Base-by-base conservation (phyloP, 1,284 basidiomycete species). In the Moesziomyces sp. region DNA sequence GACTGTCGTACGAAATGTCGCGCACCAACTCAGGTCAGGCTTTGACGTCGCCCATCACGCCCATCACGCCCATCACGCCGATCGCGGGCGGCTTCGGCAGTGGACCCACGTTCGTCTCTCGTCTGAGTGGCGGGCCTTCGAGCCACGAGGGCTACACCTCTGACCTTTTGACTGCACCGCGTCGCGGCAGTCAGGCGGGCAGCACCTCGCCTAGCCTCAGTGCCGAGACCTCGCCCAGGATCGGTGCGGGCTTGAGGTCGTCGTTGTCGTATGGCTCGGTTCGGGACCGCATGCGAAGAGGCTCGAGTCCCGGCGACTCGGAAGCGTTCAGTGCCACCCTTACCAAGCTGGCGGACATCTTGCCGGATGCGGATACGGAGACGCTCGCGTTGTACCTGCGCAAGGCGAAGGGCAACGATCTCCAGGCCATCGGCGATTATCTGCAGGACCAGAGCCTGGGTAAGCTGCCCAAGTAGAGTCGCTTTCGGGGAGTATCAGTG, bases 371-470 rank as follows among this genome's bases (percentile, higher is more conserved):
- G 1, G 79, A 81, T 40, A 35, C 44, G 21, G 42, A 48, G 14
- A 74, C 68, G 23, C 61, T 81, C 26, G 48, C 62, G n/a, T 53
- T 58, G 26, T 81, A 81, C 34, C 46, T 81, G 46, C 49, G 60
- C 11, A 74, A 63, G 52, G 74, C 79, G 1, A 76, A 74, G 35
- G 79, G 79, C 5, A 66, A 79, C 26, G 77, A 81, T 52, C 52
- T 79, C 35, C 58, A 51, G 0, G 79, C 79, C 5, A 81, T 81
- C 13, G 78, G 78, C 0, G 78, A 80, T 47, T 80, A 80, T 47
- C 44, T 80, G 34, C 74, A 78, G 46, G 78, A 77, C 48, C 73
- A 79, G 57, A 68, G 64, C 23, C 56, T 60, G 55, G 70, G 70
- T 0, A 73, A 73, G 38, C 26, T 73, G 23, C 66, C 71, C 2